These are phyloP conservation scores for Labyrinthula sp. DNA, from an alignment of 352 stramenopile species.

Conservation along the genomic window DNA sequence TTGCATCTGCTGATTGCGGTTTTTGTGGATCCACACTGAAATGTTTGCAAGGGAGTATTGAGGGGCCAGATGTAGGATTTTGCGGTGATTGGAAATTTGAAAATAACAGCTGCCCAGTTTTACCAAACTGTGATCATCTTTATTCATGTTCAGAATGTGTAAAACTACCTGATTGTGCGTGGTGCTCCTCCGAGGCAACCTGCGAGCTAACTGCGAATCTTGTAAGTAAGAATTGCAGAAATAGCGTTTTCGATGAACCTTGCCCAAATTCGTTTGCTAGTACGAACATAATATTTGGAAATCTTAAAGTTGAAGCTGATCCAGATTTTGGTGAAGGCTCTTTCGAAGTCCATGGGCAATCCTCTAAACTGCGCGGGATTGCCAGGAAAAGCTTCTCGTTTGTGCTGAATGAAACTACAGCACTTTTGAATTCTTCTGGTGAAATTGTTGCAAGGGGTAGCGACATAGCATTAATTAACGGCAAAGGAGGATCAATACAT, in stretches of 20 bases:
- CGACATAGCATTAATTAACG: too few relatives aligned
- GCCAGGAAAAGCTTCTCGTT: too few relatives aligned
- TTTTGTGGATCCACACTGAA: slow-evolving; percentile 69
- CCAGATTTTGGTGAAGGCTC: slow-evolving; percentile 41
- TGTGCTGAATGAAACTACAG: too few relatives aligned
- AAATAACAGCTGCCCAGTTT: slow-evolving; percentile 25
- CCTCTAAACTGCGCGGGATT: too few relatives aligned
- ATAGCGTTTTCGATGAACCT: slow-evolving; percentile 54
- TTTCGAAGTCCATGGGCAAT: slow-evolving; percentile 30
- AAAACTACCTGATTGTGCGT: slow-evolving; percentile 47
- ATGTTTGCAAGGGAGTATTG: slow-evolving; percentile 47
- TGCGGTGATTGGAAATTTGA: slow-evolving; percentile 43
- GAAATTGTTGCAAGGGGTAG: too few relatives aligned
- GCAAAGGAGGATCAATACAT: too few relatives aligned
- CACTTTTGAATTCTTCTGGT: too few relatives aligned
- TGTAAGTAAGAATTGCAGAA: slow-evolving; percentile 50
- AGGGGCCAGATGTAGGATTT: slow-evolving; percentile 38
- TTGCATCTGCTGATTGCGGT: slow-evolving; percentile 46
- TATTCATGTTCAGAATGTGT: slow-evolving; percentile 45
- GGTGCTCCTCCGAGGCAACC: slow-evolving; percentile 54
- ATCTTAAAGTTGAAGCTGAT: slow-evolving; percentile 40
- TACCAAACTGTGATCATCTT: slow-evolving; percentile 38
- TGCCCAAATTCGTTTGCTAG: slow-evolving; percentile 46
- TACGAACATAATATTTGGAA: slow-evolving; percentile 42
- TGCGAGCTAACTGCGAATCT: slow-evolving; percentile 61